These are phyloP conservation scores for Leishmania tarentolae DNA, from an alignment of 208 protist species.

Conservation along the genomic window DNA sequence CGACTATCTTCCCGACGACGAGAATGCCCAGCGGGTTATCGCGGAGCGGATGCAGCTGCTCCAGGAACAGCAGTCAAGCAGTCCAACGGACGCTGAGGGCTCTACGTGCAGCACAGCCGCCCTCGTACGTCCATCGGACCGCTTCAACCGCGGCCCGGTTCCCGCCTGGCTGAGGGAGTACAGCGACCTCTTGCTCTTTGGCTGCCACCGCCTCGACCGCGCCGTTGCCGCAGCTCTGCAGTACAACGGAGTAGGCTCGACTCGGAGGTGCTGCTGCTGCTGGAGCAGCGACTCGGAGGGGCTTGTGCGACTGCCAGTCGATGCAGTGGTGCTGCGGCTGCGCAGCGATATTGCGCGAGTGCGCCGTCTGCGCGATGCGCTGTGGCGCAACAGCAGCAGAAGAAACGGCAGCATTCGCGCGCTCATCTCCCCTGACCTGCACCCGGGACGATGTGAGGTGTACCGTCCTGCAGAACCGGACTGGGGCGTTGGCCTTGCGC, in stretches of 20 bases:
- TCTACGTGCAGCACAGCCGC: neutral
- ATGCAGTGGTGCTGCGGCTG: conserved; percentile 32
- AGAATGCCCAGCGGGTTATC: neutral
- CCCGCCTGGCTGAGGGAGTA: conserved; percentile 55
- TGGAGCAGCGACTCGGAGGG: neutral
- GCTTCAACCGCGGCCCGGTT: conserved; percentile 29
- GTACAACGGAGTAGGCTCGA: neutral
- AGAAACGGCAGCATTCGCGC: no score
- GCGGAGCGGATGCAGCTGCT: conserved; percentile 1
- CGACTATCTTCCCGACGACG: conserved; percentile 6
- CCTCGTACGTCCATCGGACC: conserved; percentile 12
- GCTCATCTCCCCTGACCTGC: neutral
- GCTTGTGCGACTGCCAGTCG: conserved; percentile 17
- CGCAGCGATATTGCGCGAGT: conserved; percentile 27
- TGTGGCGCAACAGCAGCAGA: conserved; percentile 1
- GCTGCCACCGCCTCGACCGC: conserved; percentile 15
- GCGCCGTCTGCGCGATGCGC: conserved; percentile 14
- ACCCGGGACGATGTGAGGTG: conserved; percentile 13
- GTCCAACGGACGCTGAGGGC: neutral
- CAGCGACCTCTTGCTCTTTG: conserved; percentile 46
- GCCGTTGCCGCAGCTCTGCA: conserved; percentile 2
- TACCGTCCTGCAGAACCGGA: conserved; percentile 18
- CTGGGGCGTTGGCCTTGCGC: neutral
- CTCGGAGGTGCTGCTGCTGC: neutral
- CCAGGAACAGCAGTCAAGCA: neutral